phyloP scores from a whole-genome alignment of 768 basidiomycete species.

The Auriscalpium orientale region DNA sequence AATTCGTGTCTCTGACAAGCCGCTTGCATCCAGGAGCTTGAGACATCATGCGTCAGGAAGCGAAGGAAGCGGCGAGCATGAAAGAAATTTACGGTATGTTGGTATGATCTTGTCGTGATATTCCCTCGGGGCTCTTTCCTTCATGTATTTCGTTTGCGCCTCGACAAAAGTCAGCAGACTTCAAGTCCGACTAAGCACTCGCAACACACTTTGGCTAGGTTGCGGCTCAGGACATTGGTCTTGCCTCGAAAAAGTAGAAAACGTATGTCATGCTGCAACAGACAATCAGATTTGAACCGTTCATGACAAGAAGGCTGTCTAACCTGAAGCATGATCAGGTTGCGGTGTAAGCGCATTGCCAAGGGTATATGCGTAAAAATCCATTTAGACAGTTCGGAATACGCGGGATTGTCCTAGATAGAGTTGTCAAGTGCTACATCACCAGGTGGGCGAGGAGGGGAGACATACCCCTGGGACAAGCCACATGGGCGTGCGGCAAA shows the following conservation, averaged over 20 bases:
- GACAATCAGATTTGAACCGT: background rate
- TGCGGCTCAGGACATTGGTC: background rate
- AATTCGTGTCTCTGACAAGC: conserved; percentile 26
- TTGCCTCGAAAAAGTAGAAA: background rate
- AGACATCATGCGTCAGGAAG: background rate
- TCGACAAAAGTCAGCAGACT: background rate
- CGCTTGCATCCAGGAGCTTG: conserved; percentile 22
- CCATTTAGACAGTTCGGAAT: conserved; percentile 13
- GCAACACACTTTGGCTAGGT: background rate
- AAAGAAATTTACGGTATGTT: conserved; percentile 17
- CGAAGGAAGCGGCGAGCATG: background rate
- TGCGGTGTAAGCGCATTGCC: conserved; percentile 6
- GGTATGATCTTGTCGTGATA: conserved; percentile 24
- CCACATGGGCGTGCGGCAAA: conserved; percentile 23
- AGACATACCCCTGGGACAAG: conserved; percentile 6
- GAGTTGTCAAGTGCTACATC: background rate
- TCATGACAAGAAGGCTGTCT: background rate
- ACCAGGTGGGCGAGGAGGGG: background rate
- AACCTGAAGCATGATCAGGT: conserved; percentile 6
- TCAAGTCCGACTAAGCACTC: background rate
- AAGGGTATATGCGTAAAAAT: conserved; percentile 15
- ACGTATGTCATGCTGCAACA: background rate
- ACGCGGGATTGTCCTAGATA: conserved; percentile 4
- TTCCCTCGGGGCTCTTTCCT: conserved; percentile 18
- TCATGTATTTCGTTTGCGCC: conserved; percentile 13